phyloP scores from a whole-genome alignment of 345 rosid species.

The Excoecaria agallocha region DNA sequence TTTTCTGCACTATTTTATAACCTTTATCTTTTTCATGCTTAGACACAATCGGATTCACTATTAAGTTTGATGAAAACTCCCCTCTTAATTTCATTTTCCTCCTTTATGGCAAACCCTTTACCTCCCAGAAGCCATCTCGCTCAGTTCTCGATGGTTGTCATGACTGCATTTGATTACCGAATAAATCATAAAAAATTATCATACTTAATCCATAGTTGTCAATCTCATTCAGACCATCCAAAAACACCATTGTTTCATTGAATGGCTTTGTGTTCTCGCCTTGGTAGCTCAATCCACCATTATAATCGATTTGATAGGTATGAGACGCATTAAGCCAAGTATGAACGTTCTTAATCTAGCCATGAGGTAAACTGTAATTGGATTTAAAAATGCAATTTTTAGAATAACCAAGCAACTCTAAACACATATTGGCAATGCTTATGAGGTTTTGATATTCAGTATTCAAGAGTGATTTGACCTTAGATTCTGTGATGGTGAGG shows the following conservation, averaged over 20 bases:
- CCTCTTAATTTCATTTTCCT: too few species aligned
- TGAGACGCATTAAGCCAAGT: slow-evolving; percentile 80
- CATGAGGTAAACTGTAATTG: too few species aligned
- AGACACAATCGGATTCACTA: too few species aligned
- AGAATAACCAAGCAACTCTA: slow-evolving; percentile 52
- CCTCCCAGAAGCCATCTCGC: too few species aligned
- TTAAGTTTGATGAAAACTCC: too few species aligned
- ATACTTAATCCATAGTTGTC: slow-evolving; percentile 74
- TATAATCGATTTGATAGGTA: slow-evolving; percentile 67
- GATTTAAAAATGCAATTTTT: slow-evolving; percentile 42
- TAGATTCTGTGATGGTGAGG: slow-evolving; percentile 51
- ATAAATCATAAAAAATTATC: slow-evolving; percentile 55
- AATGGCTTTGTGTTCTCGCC: slow-evolving; percentile 48
- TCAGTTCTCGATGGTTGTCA: slow-evolving; percentile 66
- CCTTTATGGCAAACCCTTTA: too few species aligned
- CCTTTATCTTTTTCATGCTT: too few species aligned
- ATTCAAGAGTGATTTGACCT: slow-evolving; percentile 49
- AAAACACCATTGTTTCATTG: slow-evolving; percentile 55
- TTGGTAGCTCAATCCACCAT: slow-evolving; percentile 60
- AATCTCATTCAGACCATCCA: slow-evolving; percentile 39
- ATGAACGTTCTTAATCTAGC: slow-evolving; percentile 58
- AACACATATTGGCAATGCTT: slow-evolving; percentile 52
- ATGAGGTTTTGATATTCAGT: slow-evolving; percentile 53
- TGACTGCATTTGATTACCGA: slow-evolving; percentile 40
- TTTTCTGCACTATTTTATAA: too few species aligned